phyloP scores from a whole-genome alignment of 345 rosid genomes.

The Citrus hindsii region DNA sequence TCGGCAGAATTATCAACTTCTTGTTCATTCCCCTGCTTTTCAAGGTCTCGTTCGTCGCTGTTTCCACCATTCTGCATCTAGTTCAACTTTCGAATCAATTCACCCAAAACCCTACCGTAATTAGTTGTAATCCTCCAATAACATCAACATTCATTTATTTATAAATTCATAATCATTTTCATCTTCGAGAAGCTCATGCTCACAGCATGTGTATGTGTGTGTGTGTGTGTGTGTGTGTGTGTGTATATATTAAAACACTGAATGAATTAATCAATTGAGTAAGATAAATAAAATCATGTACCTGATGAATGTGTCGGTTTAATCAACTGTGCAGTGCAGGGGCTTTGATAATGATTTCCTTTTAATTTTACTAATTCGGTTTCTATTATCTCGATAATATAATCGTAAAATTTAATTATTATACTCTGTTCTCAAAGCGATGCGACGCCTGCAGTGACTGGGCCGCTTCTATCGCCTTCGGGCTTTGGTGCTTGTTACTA shows the following conservation, averaged over 20 bases:
- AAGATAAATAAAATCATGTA: background rate
- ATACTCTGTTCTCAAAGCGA: background rate
- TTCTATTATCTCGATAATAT: background rate
- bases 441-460: background rate
- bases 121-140: no score
- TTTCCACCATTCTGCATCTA: slow-evolving; percentile 46
- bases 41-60: slow-evolving; percentile 35
- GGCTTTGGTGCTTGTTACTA: background rate
- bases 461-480: background rate
- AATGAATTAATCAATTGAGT: background rate
- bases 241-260: no score
- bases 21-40: slow-evolving; percentile 40
- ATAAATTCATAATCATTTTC: no score
- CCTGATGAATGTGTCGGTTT: background rate
- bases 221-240: accelerated
- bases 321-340: no score
- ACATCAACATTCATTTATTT: no score
- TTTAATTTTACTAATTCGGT: no score
- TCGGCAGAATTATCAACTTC: slow-evolving; percentile 10
- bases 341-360: background rate
- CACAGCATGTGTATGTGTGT: no score
- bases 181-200: no score
- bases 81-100: background rate
- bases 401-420: background rate
- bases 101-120: background rate